Conservation (phyloP, 192 early-diverging fungal genomes). For the Backusella mclennaniae region DNA sequence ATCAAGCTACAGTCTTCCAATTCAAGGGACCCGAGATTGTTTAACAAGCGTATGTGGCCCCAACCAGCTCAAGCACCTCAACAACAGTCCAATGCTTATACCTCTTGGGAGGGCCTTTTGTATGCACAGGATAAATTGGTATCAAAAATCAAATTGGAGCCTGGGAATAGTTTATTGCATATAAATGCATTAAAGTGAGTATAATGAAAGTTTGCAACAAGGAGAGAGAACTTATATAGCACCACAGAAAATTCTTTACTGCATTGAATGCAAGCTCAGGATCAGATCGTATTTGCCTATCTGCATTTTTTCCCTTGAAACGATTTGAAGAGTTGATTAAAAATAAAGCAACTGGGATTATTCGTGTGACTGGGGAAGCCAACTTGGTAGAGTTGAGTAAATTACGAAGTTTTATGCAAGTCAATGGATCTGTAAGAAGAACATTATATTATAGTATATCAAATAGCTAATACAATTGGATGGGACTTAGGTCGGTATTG, state of each 20-base stretch:
- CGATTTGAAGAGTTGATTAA: neutral
- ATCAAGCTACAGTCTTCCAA: neutral
- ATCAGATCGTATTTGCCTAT: neutral
- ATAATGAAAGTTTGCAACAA: neutral
- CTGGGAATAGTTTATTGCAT: neutral
- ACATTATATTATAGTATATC: neutral
- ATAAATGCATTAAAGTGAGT: neutral
- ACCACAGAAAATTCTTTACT: neutral
- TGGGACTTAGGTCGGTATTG: neutral
- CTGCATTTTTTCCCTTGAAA: neutral
- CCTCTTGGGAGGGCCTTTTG: neutral
- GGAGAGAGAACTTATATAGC: neutral
- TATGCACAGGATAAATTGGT: neutral
- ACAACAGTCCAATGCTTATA: neutral
- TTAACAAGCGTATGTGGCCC: neutral
- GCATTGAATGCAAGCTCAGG: neutral
- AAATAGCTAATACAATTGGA: neutral
- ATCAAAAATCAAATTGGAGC: neutral
- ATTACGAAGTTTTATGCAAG: neutral
- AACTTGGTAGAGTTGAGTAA: neutral
- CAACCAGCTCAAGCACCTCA: neutral
- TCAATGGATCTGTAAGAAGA: neutral
- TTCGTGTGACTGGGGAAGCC: neutral
- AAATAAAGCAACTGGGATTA: neutral
- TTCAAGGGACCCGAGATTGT: neutral